Evolutionary conservation across 306 rosid species (phyloP), one percentile per base, ranked within the genome.

Genomic region (Phaseolus lunatus): DNA sequence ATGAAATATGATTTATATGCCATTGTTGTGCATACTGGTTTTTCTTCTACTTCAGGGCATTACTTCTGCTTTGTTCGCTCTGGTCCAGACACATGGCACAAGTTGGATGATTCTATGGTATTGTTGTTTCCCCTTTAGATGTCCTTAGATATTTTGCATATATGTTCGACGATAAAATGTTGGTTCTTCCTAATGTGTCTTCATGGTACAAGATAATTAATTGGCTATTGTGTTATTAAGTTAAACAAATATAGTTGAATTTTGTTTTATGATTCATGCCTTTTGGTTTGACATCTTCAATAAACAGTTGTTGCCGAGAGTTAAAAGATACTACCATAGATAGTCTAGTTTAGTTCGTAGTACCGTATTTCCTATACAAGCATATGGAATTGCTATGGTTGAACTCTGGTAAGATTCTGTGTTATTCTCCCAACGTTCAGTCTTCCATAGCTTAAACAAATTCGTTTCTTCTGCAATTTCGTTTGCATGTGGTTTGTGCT

Each of bases 71-170:
- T 88, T 74, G 80, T 95, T 77, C 95, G 97, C 22, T 84, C 97
- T 43, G 84, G 92, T 56, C 91, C 96, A 11, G 89, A 87, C 68
- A 75, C 87, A 66, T 95, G 99, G 99, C 82, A 90, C 81, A 75
- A 79, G 77, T 48, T 95, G 84, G 97, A 95, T 79, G 99, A 95
- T 84, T 79, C 88, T 8, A 80, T 70, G 99, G 99, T 95, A 86
- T 59, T 33, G 35, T 56, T 72, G 18, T 35, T 54, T 43, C 70
- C 16, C 69, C n/a, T 1, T 67, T 10, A 16, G 26, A 58, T 11
- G 56, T 44, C 8, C 52, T 54, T 50, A 53, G 61, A 35, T 66
- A 63, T 78, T 64, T 65, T 37, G 33, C 37, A 49, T 4, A 3
- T 10, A 24, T 78, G 49, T 62, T 77, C 24, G 29, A 20, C 39